Base-by-base conservation (phyloP, 805 yeast species). In the Ogataea paradorogensis region DNA sequence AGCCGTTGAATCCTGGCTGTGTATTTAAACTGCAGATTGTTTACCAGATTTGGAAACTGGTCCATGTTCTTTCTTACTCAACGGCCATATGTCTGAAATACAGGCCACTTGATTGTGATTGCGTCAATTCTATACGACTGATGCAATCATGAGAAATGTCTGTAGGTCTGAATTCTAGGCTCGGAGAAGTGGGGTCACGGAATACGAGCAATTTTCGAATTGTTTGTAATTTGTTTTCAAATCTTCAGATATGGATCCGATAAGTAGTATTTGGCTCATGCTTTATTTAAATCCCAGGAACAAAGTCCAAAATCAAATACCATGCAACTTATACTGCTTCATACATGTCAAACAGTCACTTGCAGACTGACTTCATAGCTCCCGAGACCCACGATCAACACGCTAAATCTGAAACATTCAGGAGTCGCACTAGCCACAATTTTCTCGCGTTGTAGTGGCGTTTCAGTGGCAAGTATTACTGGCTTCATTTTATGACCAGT, bases 361-460 rank as follows among this genome's bases (percentile, higher is more conserved):
- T 22, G 9, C 23, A 13, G 9, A 18, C n/a, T 9, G 7, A 27
- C 22, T 13, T 13, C 16, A 15, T 7, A 23, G 13, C 16, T 23
- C 13, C 23, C 27, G n/a, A 14, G 18, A 22, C n/a, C 26, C 36
- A n/a, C 15, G 11, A 9, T 23, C 21, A 27, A 38, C 42, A 32
- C 42, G 42, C 33, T 38, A 27, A 39, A 28, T 39, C 42, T 39
- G 42, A 39, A 39, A 39, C 42, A 39, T 39, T 34, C 42, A 39
- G 42, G 42, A 39, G 42, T 28, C 26, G 26, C 33, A 25, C 34
- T 26, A 27, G 42, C 42, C 42, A 31, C 42, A 15, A 16, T 18
- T 25, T 30, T 24, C 20, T 33, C 42, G 38, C 42, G 42, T 33
- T 18, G 20, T 22, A 13, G 37, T 27, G 36, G 42, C 42, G 22